phyloP scores from a whole-genome alignment of 108 stramenopile genomes.

The Cyclotella distinguenda region DNA sequence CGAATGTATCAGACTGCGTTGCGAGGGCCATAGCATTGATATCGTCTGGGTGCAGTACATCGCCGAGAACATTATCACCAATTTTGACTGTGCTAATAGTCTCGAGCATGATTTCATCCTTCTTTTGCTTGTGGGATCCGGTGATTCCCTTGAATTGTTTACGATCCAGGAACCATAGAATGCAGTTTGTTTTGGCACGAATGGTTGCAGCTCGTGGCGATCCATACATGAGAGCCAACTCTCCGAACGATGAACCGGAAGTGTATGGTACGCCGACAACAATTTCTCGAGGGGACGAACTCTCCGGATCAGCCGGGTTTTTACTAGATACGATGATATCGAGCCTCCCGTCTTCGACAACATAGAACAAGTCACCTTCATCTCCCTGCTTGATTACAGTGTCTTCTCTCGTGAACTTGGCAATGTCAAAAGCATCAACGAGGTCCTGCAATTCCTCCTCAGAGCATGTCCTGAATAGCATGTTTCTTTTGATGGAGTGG shows the following conservation, averaged over 20 bases:
- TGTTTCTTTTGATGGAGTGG: conserved; percentile 64
- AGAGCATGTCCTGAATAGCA: conserved; percentile 63
- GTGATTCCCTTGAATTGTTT: conserved; percentile 77
- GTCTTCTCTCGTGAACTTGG: conserved; percentile 37
- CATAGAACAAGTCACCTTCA: conserved; percentile 81
- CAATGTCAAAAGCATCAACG: conserved; percentile 73
- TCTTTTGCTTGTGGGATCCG: conserved; percentile 64
- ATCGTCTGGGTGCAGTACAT: conserved; percentile 61
- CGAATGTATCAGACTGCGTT: conserved; percentile 57
- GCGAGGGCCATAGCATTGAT: conserved; percentile 72
- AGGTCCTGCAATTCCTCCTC: conserved; percentile 67
- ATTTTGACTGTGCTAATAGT: conserved; percentile 74
- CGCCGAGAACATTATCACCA: conserved; percentile 56
- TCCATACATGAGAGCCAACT: conserved; percentile 81
- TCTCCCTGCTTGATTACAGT: conserved; percentile 79
- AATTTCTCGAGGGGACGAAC: conserved; percentile 34
- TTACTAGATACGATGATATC: conserved; percentile 40
- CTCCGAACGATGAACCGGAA: conserved; percentile 72
- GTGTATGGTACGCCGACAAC: conserved; percentile 53
- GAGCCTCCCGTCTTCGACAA: conserved; percentile 65
- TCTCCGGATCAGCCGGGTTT: conserved; percentile 15
- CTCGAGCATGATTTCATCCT: conserved; percentile 65
- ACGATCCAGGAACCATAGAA: conserved; percentile 88
- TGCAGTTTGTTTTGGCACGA: conserved; percentile 63
- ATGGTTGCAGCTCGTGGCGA: conserved; percentile 92